Percentiles rank a stretch among this genome's conserved stretches.
These are phyloP conservation scores for Glonium stellatum DNA, from an alignment of 495 filamentous ascomycete genomes.

Conservation along the genomic window DNA sequence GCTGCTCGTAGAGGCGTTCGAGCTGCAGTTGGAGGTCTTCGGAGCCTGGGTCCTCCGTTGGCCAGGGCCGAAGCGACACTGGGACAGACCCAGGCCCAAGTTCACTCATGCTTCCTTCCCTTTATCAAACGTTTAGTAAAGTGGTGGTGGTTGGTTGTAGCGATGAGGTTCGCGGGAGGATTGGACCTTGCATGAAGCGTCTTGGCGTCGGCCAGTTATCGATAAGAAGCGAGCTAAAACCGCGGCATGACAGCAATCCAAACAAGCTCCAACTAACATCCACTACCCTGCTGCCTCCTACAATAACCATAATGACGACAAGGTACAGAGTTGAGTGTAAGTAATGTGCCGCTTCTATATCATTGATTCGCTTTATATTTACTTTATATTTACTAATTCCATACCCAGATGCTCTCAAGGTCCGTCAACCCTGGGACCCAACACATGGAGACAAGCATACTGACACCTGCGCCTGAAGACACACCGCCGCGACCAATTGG, in stretches of 20 bases:
- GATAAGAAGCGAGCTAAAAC: background rate
- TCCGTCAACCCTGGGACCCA: slow-evolving; percentile 26
- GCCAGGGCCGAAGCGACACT: slow-evolving; percentile 30
- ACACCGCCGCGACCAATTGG: slow-evolving; percentile 81
- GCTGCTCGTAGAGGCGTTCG: slow-evolving; percentile 28
- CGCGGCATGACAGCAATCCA: background rate
- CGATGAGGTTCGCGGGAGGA: background rate
- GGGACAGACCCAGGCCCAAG: background rate
- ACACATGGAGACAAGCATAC: background rate
- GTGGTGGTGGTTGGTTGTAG: background rate
- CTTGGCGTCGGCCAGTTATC: slow-evolving; percentile 1
- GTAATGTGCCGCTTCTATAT: slow-evolving; percentile 32
- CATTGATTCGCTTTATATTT: background rate
- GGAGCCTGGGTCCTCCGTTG: slow-evolving; percentile 15
- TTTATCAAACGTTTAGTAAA: background rate
- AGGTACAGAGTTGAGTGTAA: slow-evolving; percentile 86
- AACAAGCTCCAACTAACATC: background rate
- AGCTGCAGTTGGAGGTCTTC: slow-evolving; percentile 25
- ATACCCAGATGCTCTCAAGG: slow-evolving; percentile 70
- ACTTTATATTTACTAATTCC: background rate
- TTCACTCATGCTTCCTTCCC: background rate
- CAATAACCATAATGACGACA: slow-evolving; percentile 61
- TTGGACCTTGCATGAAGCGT: background rate
- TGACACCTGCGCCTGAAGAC: slow-evolving; percentile 42
- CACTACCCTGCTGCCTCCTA: background rate